Percentiles rank a stretch among this genome's conserved stretches.
phyloP scores from a whole-genome alignment of 768 basidiomycete genomes.

The Auriscalpium orientale region DNA sequence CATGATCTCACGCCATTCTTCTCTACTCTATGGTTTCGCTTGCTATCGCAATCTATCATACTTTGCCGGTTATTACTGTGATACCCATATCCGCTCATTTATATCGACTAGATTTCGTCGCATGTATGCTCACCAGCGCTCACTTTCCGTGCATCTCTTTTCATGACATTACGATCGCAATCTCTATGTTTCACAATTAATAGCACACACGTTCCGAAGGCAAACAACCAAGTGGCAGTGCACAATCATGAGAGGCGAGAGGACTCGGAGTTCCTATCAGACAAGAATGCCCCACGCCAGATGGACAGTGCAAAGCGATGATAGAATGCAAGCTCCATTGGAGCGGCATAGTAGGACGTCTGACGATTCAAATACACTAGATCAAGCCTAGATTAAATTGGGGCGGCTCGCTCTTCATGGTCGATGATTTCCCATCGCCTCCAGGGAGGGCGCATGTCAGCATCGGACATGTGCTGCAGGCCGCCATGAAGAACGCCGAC shows the following conservation, averaged over 20 bases:
- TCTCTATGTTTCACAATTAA: too few relatives aligned
- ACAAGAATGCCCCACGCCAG: too few relatives aligned
- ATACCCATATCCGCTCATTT: conserved; percentile 13
- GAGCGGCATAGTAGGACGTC: too few relatives aligned
- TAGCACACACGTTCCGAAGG: too few relatives aligned
- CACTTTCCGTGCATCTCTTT: conserved; percentile 4
- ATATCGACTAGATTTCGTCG: conserved; percentile 9
- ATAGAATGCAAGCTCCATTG: too few relatives aligned
- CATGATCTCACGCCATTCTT: conserved; percentile 4
- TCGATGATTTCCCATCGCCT: conserved; percentile 1
- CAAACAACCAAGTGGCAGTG: too few relatives aligned
- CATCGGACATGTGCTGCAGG: conserved; percentile 39
- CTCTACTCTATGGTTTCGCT: not conserved
- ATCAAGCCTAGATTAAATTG: too few relatives aligned
- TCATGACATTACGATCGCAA: conserved; percentile 10
- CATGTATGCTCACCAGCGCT: conserved; percentile 3
- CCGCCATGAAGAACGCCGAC: conserved; percentile 62
- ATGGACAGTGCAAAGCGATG: too few relatives aligned
- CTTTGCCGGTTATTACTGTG: conserved; percentile 9
- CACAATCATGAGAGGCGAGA: too few relatives aligned
- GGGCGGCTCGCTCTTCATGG: not conserved
- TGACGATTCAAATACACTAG: too few relatives aligned
- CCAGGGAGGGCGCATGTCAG: not conserved
- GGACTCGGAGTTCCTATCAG: too few relatives aligned
- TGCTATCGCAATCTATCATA: conserved; percentile 9